Evolutionary conservation across 257 asterid species (phyloP).

Genomic region (Capsicum baccatum): DNA sequence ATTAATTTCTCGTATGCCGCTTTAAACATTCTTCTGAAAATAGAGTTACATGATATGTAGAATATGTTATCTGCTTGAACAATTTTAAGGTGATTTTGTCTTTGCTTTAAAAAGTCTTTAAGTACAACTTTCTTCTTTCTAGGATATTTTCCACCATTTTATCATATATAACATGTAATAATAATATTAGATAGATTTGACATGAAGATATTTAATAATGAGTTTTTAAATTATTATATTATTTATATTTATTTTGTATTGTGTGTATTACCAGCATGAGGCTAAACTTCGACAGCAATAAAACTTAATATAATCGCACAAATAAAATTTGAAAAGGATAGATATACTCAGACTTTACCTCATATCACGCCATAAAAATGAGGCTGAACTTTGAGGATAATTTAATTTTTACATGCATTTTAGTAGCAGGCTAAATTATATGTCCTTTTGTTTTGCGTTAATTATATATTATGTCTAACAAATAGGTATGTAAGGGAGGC

Average conservation of each 20-base stretch:
- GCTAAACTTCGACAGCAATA: no score
- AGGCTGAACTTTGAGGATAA: no score
- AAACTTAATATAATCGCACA: no score
- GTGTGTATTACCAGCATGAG: no score
- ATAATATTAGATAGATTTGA: neutral
- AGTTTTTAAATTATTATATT: no score
- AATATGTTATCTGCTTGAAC: neutral
- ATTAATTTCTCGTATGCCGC: no score
- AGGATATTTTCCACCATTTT: neutral
- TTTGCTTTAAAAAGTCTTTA: neutral
- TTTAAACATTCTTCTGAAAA: neutral
- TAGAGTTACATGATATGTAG: neutral
- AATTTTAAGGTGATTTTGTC: neutral
- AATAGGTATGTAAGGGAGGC: neutral
- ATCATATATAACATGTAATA: neutral
- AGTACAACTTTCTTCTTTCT: neutral
- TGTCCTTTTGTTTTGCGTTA: neutral
- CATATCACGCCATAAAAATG: no score
- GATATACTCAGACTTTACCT: no score
- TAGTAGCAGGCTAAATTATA: neutral
- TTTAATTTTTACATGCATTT: no score
- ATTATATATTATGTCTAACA: neutral
- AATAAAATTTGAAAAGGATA: no score
- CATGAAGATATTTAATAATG: no score
- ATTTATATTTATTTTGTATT: no score